Conservation (phyloP, 2,329 filamentous ascomycete genomes). For the Xylariales sp. region DNA sequence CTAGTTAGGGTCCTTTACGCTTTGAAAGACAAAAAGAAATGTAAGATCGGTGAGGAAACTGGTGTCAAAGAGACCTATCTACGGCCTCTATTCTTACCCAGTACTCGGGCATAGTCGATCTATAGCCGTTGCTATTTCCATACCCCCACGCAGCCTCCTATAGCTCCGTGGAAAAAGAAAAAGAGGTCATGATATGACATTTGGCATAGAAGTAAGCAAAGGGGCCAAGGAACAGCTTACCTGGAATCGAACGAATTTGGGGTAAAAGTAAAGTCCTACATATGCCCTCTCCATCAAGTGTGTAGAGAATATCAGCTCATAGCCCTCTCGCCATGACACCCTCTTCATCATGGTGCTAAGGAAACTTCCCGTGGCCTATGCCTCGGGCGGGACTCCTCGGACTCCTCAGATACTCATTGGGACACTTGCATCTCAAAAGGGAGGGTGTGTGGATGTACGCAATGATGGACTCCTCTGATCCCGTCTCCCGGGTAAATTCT, state of each 20-base stretch:
- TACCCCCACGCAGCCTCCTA: background rate
- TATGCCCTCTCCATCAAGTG: background rate
- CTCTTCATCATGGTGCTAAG: background rate
- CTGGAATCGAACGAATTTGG: background rate
- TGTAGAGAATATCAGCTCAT: background rate
- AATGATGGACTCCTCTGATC: conserved; percentile 13
- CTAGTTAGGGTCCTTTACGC: background rate
- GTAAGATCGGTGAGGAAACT: background rate
- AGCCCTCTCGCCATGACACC: background rate
- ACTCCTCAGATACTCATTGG: background rate
- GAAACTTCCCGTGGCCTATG: background rate
- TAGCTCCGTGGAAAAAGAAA: background rate
- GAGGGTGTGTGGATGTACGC: conserved; percentile 18
- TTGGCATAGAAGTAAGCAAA: background rate
- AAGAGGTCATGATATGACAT: background rate
- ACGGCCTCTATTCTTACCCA: background rate
- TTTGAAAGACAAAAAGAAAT: background rate
- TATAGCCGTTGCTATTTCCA: too few relatives aligned
- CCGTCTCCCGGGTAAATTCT: conserved; percentile 23
- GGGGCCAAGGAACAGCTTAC: background rate
- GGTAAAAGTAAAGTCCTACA: background rate
- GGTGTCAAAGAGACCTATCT: background rate
- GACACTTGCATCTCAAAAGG: background rate
- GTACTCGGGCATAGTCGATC: background rate
- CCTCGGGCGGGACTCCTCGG: background rate